phyloP scores from a whole-genome alignment of 1,284 basidiomycete genomes.

The Ganoderma lucidum region DNA sequence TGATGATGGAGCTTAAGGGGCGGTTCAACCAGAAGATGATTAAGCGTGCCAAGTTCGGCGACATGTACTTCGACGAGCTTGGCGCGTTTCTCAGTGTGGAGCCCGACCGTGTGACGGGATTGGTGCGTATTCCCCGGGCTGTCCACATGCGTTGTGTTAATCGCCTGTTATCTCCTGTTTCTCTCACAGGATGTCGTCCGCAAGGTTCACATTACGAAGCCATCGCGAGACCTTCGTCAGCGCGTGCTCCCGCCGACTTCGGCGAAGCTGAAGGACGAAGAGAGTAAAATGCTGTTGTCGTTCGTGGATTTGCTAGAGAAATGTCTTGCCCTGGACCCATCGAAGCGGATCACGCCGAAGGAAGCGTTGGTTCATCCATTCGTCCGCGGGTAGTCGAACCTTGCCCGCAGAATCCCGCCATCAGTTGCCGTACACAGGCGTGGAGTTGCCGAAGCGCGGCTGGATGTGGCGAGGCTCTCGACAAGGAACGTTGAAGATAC shows the following conservation, averaged over 20 bases:
- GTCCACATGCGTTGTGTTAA: no score
- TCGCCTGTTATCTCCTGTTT: constrained; percentile 26
- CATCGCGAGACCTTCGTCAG: constrained; percentile 81
- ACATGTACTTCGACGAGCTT: constrained; percentile 94
- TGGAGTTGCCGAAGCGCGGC: not conserved
- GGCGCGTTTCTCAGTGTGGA: constrained; percentile 85
- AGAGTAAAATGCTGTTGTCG: constrained; percentile 81
- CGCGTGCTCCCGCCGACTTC: constrained; percentile 84
- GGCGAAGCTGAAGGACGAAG: constrained; percentile 87
- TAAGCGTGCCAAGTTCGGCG: constrained; percentile 92
- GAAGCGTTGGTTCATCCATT: constrained; percentile 92
- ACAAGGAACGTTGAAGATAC: constrained; percentile 21
- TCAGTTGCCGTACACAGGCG: not conserved
- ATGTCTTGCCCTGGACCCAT: constrained; percentile 91
- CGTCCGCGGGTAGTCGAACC: constrained; percentile 62
- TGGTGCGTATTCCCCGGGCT: constrained; percentile 58
- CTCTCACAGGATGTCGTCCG: constrained; percentile 75
- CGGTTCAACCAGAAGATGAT: constrained; percentile 94
- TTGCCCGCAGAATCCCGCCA: not conserved
- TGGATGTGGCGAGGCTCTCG: not conserved
- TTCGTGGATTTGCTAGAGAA: constrained; percentile 95
- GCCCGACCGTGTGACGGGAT: constrained; percentile 83
- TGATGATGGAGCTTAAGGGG: constrained; percentile 97
- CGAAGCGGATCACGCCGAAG: constrained; percentile 84
- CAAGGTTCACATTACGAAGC: constrained; percentile 87